Evolutionary conservation across 2,329 filamentous ascomycete genomes (phyloP), one percentile per base, ranked within the genome.

Genomic region (Plenodomus biglobosus): DNA sequence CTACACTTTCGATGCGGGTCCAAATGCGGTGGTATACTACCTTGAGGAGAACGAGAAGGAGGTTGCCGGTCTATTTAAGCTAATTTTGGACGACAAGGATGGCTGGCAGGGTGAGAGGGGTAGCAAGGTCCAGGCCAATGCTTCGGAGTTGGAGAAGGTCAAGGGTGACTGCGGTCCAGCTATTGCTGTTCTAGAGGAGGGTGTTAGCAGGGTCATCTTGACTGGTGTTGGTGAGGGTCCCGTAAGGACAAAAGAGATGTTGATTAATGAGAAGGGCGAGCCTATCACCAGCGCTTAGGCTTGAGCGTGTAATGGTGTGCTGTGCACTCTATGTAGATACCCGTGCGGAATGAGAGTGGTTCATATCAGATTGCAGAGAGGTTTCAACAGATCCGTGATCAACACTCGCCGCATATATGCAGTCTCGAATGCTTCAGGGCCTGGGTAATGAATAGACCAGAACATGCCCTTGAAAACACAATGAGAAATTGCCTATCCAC

Each of bases 1-100:
- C 3, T 99, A 99, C 73, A 99, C 94, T 0, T 99, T 97, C 66
- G 94, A 99, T 69, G 94, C 94, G 0, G 94, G 94, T 43, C 94
- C 94, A 45, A 99, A 99, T 75, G 91, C 91, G 35, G 95, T 99
- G 42, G 85, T 99, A 42, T 99, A 99, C 79, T 97, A 95, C 69
- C 82, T 92, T 35, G 88, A 92, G 68, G 80, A 92, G 77, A 83
- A 95, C 60, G 81, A 85, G 54, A 80, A 81, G 36, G 73, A 80
- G 2, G 86, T 97, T 3, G 83, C 91, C 0, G 92, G 91, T 8
- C 82, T 85, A 0, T 88, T 99, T 74, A 88, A 89, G 76, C 76
- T 77, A 34, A 78, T 88, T 16, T 69, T 92, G 19, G 77, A 74
- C 1, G 72, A 77, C 21, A 80, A 86, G n/a, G 79, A 82, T 8